phyloP scores from a whole-genome alignment of 345 rosid species.

The Bruguiera sexangula region DNA sequence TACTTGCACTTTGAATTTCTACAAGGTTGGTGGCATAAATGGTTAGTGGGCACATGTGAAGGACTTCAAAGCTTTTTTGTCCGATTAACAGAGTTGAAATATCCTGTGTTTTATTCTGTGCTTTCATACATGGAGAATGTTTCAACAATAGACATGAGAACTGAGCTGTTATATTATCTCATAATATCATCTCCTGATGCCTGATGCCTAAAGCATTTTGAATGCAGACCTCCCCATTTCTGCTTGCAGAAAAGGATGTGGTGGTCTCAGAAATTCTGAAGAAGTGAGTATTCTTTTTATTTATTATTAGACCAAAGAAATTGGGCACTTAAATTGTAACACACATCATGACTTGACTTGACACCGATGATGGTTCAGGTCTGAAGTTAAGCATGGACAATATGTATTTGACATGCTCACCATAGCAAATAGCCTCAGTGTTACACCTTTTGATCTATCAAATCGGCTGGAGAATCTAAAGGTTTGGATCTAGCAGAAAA shows the following conservation, averaged over 20 bases:
- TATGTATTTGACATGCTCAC: constrained; percentile 62
- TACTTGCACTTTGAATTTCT: constrained; percentile 81
- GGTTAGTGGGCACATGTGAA: neutral
- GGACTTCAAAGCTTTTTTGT: too few species aligned
- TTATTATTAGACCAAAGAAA: too few species aligned
- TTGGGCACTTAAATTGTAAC: too few species aligned
- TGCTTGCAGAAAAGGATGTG: constrained; percentile 62
- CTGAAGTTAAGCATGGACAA: constrained; percentile 65
- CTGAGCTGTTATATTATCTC: constrained; percentile 1
- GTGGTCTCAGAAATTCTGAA: constrained; percentile 68
- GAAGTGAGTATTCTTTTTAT: constrained; percentile 38
- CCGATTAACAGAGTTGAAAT: too few species aligned
- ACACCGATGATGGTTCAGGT: constrained; percentile 40
- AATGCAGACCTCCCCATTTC: constrained; percentile 72
- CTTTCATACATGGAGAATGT: neutral
- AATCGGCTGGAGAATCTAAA: constrained; percentile 66
- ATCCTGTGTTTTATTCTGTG: too few species aligned
- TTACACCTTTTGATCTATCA: constrained; percentile 50
- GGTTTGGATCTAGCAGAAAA: constrained; percentile 36
- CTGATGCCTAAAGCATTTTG: constrained; percentile 24
- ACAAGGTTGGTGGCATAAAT: constrained; percentile 53
- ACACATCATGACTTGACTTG: too few species aligned
- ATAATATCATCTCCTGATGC: constrained; percentile 16
- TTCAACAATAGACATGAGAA: neutral
- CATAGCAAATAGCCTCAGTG: constrained; percentile 53